Base-by-base conservation (phyloP, 106 monocot species). In the Narthecium ossifragum region DNA sequence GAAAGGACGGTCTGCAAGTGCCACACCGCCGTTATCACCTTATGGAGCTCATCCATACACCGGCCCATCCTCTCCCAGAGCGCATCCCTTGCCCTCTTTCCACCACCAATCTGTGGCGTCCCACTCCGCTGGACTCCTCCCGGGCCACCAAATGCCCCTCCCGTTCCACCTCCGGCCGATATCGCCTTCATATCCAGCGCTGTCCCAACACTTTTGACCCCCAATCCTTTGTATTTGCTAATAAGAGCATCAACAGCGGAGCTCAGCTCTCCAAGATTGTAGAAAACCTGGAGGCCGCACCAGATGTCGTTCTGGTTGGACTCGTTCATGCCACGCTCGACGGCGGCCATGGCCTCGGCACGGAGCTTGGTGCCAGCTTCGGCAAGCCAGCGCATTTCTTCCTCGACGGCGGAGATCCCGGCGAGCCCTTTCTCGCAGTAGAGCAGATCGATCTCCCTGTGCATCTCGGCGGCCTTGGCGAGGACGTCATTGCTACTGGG, bases 181-280 rank as follows among this genome's bases (percentile, higher is more conserved):
- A 98, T 85, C 1, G 91, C 81, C 72, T 98, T 98, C 98, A 98
- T 78, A 62, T 98, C 98, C 6, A 98, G 57, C 2, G 98, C 90
- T 0, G 66, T 25, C 4, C 71, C 67, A 4, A 91, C 81, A 65
- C 87, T 91, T 70, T 82, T 98, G 34, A 87, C 81, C 2, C 91
- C 98, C 0, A 60, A 23, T 4, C 52, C 70, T 69, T 85, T 91
- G 62, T 87, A 91, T 48, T 91, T 98, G 36, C 40, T 58, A 15
- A 98, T 38, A n/a, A 98, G 59, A 11, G 57, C 59, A 23, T 98
- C 98, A 15, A 91, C 91, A 0, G 91, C 68, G 2, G 84, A 79
- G 13, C 76, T 58, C 54, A 98, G 61, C 62, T 98, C 98, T 9
- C 91, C 98, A 15, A 98, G 75, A 43, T 98, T 98, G 78, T 84